Conservation (phyloP, 768 basidiomycete genomes). For the Tricholoma terreum region DNA sequence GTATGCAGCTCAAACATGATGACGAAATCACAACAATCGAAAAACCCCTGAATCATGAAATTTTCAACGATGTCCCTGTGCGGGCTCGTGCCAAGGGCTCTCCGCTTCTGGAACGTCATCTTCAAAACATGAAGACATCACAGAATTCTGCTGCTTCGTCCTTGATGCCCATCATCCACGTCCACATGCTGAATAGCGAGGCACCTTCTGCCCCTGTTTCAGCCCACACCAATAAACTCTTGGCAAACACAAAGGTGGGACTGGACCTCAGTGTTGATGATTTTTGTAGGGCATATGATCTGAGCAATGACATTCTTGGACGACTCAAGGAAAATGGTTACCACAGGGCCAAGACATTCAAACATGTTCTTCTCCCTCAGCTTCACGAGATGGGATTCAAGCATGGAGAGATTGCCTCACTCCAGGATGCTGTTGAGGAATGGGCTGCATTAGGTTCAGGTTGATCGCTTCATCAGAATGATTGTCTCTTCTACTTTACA, state of each 20-base stretch:
- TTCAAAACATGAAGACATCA: background rate
- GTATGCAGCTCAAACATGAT: conserved; percentile 2
- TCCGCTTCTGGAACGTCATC: too few relatives aligned
- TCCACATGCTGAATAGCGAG: background rate
- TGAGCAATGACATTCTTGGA: background rate
- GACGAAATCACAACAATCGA: background rate
- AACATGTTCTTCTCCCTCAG: background rate
- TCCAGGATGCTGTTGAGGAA: too few relatives aligned
- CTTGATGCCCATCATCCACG: background rate
- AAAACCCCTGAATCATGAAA: background rate
- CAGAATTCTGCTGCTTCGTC: background rate
- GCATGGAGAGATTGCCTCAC: background rate
- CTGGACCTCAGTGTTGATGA: background rate
- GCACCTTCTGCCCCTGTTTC: background rate
- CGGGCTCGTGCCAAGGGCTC: background rate
- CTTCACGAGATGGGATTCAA: conserved; percentile 1
- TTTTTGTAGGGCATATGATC: background rate
- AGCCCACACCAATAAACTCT: background rate
- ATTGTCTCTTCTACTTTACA: too few relatives aligned
- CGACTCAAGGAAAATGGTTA: too few relatives aligned
- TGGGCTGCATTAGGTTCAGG: background rate
- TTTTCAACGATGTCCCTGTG: background rate
- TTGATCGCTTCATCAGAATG: too few relatives aligned
- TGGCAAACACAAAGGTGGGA: background rate
- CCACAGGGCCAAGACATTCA: too few relatives aligned